Conservation (phyloP, 1,284 basidiomycete genomes). For the Melampsora allii-populina region DNA sequence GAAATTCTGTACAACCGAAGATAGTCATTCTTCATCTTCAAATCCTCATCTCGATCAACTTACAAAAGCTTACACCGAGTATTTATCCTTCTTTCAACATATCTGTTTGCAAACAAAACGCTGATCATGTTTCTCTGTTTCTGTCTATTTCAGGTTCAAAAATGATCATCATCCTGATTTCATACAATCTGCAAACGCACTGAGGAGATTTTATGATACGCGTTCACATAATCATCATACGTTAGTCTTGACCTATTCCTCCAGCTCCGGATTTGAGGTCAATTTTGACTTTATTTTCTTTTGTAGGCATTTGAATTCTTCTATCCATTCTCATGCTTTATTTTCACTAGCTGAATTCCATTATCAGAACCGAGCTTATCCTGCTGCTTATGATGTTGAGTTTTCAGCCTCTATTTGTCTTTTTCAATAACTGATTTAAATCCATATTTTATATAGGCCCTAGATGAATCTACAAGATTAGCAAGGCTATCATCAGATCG, state of each 20-base stretch:
- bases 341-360: constrained; percentile 35
- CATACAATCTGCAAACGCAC: constrained; percentile 12
- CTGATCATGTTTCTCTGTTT: not conserved
- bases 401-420: not conserved
- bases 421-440: not conserved
- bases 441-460: not conserved
- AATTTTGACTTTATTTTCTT: not conserved
- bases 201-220: constrained; percentile 35
- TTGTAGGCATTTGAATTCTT: not conserved
- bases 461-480: constrained; percentile 33
- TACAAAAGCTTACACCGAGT: not conserved
- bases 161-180: constrained; percentile 39
- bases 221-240: not conserved
- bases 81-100: not conserved
- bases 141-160: constrained; percentile 18
- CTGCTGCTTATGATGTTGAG: constrained; percentile 36
- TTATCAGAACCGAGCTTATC: constrained; percentile 37
- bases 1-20: constrained; percentile 12
- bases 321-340: constrained; percentile 36
- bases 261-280: not conserved
- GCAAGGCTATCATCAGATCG: constrained; percentile 34
- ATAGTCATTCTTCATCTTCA: not conserved
- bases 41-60: not conserved
- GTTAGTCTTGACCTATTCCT: too few species aligned
- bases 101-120: not conserved